These are phyloP conservation scores for Zygotorulaspora chibaensis DNA, from an alignment of 805 yeast species.

Conservation along the genomic window DNA sequence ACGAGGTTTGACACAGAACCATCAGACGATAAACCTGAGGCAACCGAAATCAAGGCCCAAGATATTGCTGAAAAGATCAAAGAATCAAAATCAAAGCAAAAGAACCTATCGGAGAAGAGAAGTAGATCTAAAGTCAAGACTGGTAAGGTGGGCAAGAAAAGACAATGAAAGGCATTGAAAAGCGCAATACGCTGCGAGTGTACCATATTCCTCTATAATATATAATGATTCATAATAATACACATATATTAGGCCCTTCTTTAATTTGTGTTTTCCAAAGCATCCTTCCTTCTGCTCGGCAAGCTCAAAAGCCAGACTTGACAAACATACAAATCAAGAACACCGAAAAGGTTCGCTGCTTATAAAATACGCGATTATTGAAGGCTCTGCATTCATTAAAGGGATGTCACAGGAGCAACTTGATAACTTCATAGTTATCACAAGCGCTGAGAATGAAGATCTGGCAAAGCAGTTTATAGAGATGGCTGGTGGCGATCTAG, in stretches of 20 bases:
- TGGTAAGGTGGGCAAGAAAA: conserved; percentile 9
- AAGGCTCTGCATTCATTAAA: not conserved
- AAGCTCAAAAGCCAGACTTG: not conserved
- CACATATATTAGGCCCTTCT: no score
- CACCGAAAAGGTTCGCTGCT: not conserved
- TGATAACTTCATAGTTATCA: conserved; percentile 76
- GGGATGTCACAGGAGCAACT: conserved; percentile 46
- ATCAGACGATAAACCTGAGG: conserved; percentile 9
- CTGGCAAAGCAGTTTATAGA: conserved; percentile 74
- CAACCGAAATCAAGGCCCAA: not conserved
- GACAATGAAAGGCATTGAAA: not conserved
- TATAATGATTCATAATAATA: no score
- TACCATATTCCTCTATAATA: not conserved
- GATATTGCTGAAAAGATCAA: conserved; percentile 1
- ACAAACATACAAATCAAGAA: not conserved
- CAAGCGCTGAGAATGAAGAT: conserved; percentile 63
- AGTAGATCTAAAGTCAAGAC: not conserved
- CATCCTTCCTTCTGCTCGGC: not conserved
- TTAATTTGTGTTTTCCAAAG: not conserved
- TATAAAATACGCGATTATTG: not conserved
- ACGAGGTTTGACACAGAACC: conserved; percentile 42
- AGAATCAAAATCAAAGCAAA: conserved; percentile 6
- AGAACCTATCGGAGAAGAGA: not conserved
- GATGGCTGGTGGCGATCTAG: conserved; percentile 72
- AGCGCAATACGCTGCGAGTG: not conserved